Evolutionary conservation across 441 rosid genomes (phyloP).

Genomic region (Aleurites moluccanus): DNA sequence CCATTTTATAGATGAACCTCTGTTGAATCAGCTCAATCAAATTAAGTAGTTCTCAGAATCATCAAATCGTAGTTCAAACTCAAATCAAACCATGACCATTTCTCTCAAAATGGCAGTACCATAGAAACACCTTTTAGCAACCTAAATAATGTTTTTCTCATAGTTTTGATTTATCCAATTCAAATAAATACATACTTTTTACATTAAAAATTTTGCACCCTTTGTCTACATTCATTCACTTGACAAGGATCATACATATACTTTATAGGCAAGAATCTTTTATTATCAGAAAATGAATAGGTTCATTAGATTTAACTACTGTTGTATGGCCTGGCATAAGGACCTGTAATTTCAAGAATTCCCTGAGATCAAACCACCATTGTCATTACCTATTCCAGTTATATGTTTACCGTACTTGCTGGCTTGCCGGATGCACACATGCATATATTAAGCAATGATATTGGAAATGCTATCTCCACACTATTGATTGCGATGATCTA

Average conservation of each 20-base stretch:
- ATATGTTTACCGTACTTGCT: conserved; percentile 10
- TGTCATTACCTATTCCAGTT: conserved; percentile 26
- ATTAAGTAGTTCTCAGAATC: too few species aligned
- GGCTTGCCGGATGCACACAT: not conserved
- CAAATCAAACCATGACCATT: too few species aligned
- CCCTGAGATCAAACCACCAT: conserved; percentile 5
- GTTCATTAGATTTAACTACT: conserved; percentile 9
- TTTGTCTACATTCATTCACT: not conserved
- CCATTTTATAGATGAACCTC: too few species aligned
- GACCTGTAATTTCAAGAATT: conserved; percentile 5
- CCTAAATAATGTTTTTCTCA: too few species aligned
- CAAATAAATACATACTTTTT: not conserved
- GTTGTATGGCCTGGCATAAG: not conserved
- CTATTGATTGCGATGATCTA: not conserved
- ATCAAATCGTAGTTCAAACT: too few species aligned
- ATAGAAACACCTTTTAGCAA: too few species aligned
- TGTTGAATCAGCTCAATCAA: too few species aligned
- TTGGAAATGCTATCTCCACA: not conserved
- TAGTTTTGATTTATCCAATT: too few species aligned
- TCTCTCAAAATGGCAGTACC: too few species aligned
- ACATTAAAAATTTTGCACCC: not conserved
- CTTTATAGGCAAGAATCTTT: not conserved
- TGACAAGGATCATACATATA: not conserved
- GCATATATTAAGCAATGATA: not conserved
- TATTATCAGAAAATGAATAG: not conserved